Evolutionary conservation across 148 eudicot species (phyloP).

Genomic region (Rhododendron simsii): DNA sequence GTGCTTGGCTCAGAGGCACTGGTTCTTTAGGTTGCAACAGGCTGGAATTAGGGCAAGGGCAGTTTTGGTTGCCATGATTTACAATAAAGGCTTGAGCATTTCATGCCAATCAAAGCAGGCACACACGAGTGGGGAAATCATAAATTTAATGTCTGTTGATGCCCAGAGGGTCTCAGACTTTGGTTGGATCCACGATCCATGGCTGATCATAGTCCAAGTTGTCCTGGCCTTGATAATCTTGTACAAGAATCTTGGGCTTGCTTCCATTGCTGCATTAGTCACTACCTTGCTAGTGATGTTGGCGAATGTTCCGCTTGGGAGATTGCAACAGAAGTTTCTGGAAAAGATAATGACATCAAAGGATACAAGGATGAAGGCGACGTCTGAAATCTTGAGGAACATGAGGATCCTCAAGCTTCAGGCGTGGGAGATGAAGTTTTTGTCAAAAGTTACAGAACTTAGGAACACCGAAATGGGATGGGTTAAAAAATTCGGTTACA

Average conservation of each 20-base stretch:
- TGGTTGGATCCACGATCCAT: constrained; percentile 47
- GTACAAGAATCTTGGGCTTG: constrained; percentile 21
- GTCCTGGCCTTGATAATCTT: constrained; percentile 36
- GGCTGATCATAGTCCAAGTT: constrained; percentile 46
- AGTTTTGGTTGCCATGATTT: constrained; percentile 41
- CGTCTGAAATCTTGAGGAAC: constrained; percentile 45
- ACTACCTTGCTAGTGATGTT: constrained; percentile 36
- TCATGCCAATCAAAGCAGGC: constrained; percentile 48
- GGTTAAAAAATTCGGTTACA: constrained; percentile 38
- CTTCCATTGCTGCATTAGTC: constrained; percentile 32
- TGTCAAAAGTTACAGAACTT: constrained; percentile 34
- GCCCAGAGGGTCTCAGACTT: constrained; percentile 45
- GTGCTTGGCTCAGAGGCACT: constrained; percentile 42
- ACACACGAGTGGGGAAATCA: constrained; percentile 53
- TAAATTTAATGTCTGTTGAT: constrained; percentile 57
- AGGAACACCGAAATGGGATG: constrained; percentile 33
- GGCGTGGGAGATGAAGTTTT: constrained; percentile 13
- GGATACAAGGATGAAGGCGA: constrained; percentile 48
- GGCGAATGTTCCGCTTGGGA: constrained; percentile 36
- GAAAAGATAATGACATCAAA: constrained; percentile 39
- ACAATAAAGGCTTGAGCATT: constrained; percentile 44
- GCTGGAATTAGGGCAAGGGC: constrained; percentile 41
- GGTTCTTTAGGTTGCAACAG: constrained; percentile 36
- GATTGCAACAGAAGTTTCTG: constrained; percentile 31
- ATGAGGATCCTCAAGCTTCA: constrained; percentile 57